Evolutionary conservation across 73 alveolate species (phyloP).

Genomic region (Paramecium primaurelia): DNA sequence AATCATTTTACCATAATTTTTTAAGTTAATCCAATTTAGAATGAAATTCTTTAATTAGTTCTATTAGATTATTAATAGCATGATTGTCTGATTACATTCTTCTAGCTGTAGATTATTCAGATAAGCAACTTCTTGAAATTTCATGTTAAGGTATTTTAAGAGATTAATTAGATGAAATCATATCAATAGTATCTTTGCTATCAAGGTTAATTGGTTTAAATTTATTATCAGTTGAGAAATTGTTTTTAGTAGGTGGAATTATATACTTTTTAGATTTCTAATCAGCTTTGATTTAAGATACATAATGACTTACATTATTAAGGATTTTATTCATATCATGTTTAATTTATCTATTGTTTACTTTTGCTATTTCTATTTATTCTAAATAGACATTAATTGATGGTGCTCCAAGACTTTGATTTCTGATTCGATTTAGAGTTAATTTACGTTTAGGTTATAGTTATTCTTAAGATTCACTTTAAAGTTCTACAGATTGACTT

Average conservation of each 20-base stretch:
- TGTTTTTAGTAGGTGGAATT: background rate
- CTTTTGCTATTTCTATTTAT: background rate
- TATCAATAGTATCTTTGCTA: background rate
- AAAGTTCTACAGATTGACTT: background rate
- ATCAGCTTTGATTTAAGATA: background rate
- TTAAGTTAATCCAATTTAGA: background rate
- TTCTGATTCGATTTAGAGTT: background rate
- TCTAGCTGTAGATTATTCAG: background rate
- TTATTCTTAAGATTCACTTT: background rate
- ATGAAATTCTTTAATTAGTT: background rate
- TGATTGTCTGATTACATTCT: background rate
- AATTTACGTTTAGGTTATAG: background rate
- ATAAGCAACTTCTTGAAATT: background rate
- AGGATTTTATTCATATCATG: background rate
- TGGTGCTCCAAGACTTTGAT: background rate
- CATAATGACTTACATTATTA: background rate
- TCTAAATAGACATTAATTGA: background rate
- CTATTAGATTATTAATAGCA: background rate
- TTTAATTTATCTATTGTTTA: background rate
- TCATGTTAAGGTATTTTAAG: background rate
- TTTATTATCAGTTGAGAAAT: background rate
- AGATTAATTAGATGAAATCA: background rate
- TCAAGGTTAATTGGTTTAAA: background rate
- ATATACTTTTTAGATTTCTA: background rate
- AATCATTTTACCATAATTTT: constrained; percentile 24